Conservation (phyloP, 768 basidiomycete species). For the Jaapia argillacea region DNA sequence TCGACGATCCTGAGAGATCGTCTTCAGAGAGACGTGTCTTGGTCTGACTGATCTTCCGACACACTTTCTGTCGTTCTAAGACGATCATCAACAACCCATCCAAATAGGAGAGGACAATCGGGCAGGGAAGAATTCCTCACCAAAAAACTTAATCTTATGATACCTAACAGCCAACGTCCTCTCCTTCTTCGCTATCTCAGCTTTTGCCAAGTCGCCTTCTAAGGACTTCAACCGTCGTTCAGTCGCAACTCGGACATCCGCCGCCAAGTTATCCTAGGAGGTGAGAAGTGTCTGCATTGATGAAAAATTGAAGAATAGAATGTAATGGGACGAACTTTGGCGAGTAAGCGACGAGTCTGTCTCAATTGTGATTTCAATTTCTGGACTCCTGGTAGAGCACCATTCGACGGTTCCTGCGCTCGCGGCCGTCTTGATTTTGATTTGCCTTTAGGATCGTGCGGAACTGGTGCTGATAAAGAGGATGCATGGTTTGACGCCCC, state of each 20-base stretch:
- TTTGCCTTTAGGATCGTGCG: too few species aligned
- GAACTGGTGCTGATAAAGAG: too few species aligned
- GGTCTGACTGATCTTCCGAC: constrained; percentile 64
- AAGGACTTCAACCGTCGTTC: constrained; percentile 71
- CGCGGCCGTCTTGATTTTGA: not conserved
- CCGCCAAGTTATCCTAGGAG: constrained; percentile 66
- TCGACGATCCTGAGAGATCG: constrained; percentile 25
- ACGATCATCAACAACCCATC: too few species aligned
- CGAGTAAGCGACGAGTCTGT: constrained; percentile 74
- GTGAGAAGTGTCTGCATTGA: not conserved
- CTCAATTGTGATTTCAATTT: constrained; percentile 81
- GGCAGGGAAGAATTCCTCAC: too few species aligned
- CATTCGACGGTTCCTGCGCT: not conserved
- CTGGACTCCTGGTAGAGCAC: constrained; percentile 61
- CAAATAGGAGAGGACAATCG: not conserved
- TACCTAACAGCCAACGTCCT: constrained; percentile 68
- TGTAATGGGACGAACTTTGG: constrained; percentile 59
- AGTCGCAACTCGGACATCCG: constrained; percentile 72
- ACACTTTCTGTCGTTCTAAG: constrained; percentile 79
- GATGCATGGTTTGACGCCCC: too few species aligned
- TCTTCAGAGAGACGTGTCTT: constrained; percentile 40
- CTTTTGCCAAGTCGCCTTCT: constrained; percentile 59
- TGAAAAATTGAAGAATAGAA: not conserved
- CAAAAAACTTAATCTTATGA: constrained; percentile 92
- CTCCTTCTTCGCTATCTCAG: constrained; percentile 57